These are phyloP conservation scores for Platanus orientalis DNA, from an alignment of 164 flowering plant species.

Conservation along the genomic window DNA sequence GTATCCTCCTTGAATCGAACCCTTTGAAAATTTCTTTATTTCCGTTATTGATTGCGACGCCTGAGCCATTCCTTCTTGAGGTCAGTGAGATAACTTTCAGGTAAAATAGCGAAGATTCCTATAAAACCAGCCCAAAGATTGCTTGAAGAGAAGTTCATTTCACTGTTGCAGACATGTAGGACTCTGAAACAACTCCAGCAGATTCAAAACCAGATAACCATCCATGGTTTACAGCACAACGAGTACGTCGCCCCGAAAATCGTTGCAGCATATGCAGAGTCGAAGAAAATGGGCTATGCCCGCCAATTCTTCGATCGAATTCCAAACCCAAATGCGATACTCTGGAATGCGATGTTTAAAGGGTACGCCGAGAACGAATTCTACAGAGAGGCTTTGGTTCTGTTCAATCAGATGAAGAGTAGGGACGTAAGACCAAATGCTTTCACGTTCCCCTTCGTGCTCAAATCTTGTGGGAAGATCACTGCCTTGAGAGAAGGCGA, in stretches of 20 bases:
- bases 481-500: slow-evolving; percentile 38
- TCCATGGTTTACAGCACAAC: slow-evolving; percentile 32
- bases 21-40: too few species aligned
- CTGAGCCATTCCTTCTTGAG: too few species aligned
- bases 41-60: too few species aligned
- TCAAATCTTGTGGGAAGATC: slow-evolving; percentile 48
- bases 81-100: too few species aligned
- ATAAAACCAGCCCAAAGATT: slow-evolving; percentile 15
- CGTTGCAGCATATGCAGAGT: slow-evolving; percentile 26
- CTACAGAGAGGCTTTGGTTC: slow-evolving; percentile 27
- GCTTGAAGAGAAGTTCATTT: slow-evolving; percentile 49
- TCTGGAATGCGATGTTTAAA: slow-evolving; percentile 56
- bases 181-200: slow-evolving; percentile 33
- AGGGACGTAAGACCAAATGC: slow-evolving; percentile 41
- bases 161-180: slow-evolving; percentile 48
- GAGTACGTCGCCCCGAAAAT: slow-evolving; percentile 41
- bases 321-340: slow-evolving; percentile 31
- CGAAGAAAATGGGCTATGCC: slow-evolving; percentile 31
- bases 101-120: slow-evolving; percentile 23
- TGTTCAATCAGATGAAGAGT: slow-evolving; percentile 44
- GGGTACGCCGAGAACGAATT: slow-evolving; percentile 43
- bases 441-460: slow-evolving; percentile 53
- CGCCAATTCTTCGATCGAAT: slow-evolving; percentile 49
- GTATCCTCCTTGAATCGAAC: too few species aligned
- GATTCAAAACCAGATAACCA: slow-evolving; percentile 44